Evolutionary conservation across 2,329 filamentous ascomycete species (phyloP).

Genomic region (Allantophomopsis lycopodina): DNA sequence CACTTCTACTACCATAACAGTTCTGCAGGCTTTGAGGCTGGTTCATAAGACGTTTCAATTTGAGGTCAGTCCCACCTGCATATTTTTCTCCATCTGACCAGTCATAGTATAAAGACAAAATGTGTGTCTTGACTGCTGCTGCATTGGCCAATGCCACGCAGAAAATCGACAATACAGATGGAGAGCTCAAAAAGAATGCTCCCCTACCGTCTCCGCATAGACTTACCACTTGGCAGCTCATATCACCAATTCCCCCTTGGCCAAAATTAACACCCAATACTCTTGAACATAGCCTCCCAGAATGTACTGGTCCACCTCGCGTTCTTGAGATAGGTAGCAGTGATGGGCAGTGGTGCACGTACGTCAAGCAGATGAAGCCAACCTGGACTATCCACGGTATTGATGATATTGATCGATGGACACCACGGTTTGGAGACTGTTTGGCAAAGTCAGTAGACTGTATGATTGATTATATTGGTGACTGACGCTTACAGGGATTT

Average conservation of each 20-base stretch:
- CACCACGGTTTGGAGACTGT: conserved; percentile 1
- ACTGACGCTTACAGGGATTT: conserved; percentile 9
- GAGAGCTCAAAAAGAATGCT: no score
- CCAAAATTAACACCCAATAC: background rate
- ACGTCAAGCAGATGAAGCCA: conserved; percentile 11
- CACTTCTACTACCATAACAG: conserved; percentile 7
- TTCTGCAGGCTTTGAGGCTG: conserved; percentile 10
- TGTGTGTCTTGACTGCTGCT: no score
- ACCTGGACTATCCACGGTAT: conserved; percentile 17
- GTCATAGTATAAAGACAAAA: no score
- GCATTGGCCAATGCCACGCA: no score
- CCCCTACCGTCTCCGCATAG: no score
- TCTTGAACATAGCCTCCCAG: no score
- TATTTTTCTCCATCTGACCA: background rate
- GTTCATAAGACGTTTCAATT: conserved; percentile 15
- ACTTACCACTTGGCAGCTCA: conserved; percentile 12
- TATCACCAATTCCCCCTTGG: background rate
- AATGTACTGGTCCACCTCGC: conserved; percentile 7
- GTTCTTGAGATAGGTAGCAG: conserved; percentile 16
- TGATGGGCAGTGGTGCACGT: conserved; percentile 15
- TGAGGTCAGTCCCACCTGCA: conserved; percentile 8
- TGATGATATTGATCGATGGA: conserved; percentile 16
- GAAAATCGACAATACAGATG: no score
- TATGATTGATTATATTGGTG: background rate
- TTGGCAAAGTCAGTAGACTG: no score